phyloP scores from a whole-genome alignment of 495 filamentous ascomycete genomes.

The Xylaria flabelliformis region DNA sequence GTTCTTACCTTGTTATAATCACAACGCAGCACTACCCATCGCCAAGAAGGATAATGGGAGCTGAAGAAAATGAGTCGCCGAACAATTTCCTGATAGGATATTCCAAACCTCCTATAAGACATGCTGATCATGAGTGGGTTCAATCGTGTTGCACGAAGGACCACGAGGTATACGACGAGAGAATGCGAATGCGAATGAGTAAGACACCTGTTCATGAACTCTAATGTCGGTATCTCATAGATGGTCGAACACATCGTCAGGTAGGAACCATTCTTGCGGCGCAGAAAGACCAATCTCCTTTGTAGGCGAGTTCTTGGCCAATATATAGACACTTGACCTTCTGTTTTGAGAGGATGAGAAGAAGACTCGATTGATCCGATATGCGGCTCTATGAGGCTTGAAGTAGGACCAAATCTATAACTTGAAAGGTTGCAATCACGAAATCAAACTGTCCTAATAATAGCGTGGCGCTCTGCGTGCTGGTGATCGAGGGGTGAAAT shows the following conservation, averaged over 20 bases:
- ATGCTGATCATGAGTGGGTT: not conserved
- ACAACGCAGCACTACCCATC: no score
- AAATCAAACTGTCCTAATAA: not conserved
- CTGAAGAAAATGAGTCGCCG: no score
- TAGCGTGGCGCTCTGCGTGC: not conserved
- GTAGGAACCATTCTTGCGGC: no score
- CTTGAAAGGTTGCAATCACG: not conserved
- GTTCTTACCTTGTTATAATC: not conserved
- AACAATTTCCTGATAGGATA: no score
- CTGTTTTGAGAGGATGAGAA: no score
- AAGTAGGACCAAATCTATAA: not conserved
- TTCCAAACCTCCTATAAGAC: not conserved
- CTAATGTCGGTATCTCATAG: no score
- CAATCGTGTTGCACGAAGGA: not conserved
- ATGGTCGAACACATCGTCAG: no score
- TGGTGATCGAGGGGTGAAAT: not conserved
- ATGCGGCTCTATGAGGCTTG: not conserved
- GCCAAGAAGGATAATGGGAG: no score
- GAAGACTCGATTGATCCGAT: no score
- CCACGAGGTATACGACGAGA: not conserved
- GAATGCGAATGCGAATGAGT: not conserved
- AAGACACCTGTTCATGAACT: not conserved
- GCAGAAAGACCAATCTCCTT: not conserved
- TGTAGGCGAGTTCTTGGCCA: not conserved
- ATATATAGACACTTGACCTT: not conserved